These are phyloP conservation scores for Dysphania ambrosioides DNA, from an alignment of 148 eudicot species.

Conservation along the genomic window DNA sequence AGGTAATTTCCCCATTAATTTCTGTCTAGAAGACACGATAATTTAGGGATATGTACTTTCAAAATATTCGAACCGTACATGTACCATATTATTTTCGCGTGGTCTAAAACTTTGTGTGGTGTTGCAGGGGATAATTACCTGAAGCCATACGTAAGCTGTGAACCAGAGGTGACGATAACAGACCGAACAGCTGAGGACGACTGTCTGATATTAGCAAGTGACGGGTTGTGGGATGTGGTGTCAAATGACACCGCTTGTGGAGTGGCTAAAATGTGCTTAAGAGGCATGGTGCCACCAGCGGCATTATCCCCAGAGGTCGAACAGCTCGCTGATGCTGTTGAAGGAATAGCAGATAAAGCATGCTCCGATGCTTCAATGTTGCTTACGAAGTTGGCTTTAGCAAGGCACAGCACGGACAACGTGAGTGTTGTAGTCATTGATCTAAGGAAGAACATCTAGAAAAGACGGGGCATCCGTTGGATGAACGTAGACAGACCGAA, in stretches of 20 bases:
- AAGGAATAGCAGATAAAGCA: slow-evolving; percentile 36
- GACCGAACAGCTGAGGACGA: slow-evolving; percentile 68
- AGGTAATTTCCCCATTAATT: too few species aligned
- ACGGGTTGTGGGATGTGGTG: slow-evolving; percentile 86
- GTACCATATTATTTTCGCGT: background rate
- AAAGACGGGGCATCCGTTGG: background rate
- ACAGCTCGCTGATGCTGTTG: slow-evolving; percentile 11
- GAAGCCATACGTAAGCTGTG: slow-evolving; percentile 73
- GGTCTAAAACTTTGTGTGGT: background rate
- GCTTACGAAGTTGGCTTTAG: slow-evolving; percentile 60
- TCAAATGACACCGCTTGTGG: slow-evolving; percentile 75
- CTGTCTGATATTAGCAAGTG: slow-evolving; percentile 71
- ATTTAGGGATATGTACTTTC: background rate
- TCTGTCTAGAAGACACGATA: too few species aligned
- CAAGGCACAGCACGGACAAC: slow-evolving; percentile 58
- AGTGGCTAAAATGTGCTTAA: slow-evolving; percentile 60
- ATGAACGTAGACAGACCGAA: background rate
- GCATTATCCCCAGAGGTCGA: slow-evolving; percentile 16
- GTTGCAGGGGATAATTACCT: slow-evolving; percentile 69
- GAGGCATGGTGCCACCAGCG: slow-evolving; percentile 30
- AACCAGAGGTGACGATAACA: slow-evolving; percentile 67
- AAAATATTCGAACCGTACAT: background rate
- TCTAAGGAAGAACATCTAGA: slow-evolving; percentile 32
- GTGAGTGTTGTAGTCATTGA: slow-evolving; percentile 59
- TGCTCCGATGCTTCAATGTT: slow-evolving; percentile 55